These are phyloP conservation scores for Globisporangium solare DNA, from an alignment of 352 stramenopile genomes.

Conservation along the genomic window DNA sequence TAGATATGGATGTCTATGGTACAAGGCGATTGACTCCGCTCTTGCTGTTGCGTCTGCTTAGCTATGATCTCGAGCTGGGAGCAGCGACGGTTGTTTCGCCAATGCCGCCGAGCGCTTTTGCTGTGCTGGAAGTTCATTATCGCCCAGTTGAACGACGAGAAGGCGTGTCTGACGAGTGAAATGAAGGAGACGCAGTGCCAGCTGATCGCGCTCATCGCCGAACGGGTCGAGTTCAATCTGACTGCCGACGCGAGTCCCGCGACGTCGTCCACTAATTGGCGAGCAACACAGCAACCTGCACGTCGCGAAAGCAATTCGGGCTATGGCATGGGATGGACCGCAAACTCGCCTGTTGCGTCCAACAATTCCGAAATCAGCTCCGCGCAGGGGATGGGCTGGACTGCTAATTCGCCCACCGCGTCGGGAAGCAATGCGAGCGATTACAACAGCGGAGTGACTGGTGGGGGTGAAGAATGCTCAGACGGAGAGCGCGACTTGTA, in stretches of 20 bases:
- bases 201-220: conserved; percentile 53
- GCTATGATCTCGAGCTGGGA: conserved; percentile 27
- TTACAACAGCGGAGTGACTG: conserved; percentile 7
- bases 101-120: conserved; percentile 54
- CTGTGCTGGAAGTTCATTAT: conserved; percentile 67
- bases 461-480: conserved; percentile 20
- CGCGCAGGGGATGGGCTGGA: no score
- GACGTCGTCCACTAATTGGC: not conserved
- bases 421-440: conserved; percentile 9
- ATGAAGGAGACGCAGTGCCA: conserved; percentile 56
- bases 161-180: conserved; percentile 23
- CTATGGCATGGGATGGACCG: conserved; percentile 21
- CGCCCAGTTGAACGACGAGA: conserved; percentile 51
- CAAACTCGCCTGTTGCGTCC: conserved; percentile 2
- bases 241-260: conserved; percentile 16
- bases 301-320: conserved; percentile 10
- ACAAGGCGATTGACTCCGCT: not conserved
- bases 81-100: conserved; percentile 41
- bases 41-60: not conserved
- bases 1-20: no score
- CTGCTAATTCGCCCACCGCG: no score
- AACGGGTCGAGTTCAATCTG: conserved; percentile 66
- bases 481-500: conserved; percentile 55
- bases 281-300: not conserved
- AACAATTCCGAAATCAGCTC: no score